Evolutionary conservation across 1,284 basidiomycete species (phyloP).

Genomic region (Phellopilus nigrolimitatus): DNA sequence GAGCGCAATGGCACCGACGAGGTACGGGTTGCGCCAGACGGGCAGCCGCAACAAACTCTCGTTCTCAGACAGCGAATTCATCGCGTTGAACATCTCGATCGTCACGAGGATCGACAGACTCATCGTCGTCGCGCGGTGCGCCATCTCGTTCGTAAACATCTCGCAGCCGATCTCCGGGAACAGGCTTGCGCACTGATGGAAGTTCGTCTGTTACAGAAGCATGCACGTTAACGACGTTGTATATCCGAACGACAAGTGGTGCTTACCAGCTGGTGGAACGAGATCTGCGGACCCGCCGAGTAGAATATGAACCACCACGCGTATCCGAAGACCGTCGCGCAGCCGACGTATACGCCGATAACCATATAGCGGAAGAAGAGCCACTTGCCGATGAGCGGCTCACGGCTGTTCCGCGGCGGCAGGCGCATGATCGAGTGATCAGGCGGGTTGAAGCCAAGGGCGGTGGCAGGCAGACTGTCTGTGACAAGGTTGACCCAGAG

Average conservation of each 20-base stretch:
- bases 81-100: constrained; percentile 99
- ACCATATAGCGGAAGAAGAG: constrained; percentile 94
- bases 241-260: constrained; percentile 1
- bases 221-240: constrained; percentile 4
- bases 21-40: constrained; percentile 90
- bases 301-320: constrained; percentile 99
- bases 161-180: constrained; percentile 91
- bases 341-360: constrained; percentile 91
- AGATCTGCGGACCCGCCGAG: constrained; percentile 84
- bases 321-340: constrained; percentile 93
- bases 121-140: constrained; percentile 90
- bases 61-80: constrained; percentile 98
- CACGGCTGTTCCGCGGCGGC: constrained; percentile 82
- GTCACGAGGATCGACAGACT: constrained; percentile 91
- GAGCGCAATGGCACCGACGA: constrained; percentile 82
- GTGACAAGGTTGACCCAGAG: constrained; percentile 97
- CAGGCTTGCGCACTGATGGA: constrained; percentile 79
- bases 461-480: constrained; percentile 96
- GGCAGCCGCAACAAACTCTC: constrained; percentile 88
- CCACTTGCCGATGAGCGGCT: constrained; percentile 91
- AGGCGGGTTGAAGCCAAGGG: constrained; percentile 95
- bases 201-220: constrained; percentile 66
- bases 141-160: constrained; percentile 87
- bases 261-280: constrained; percentile 87
- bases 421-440: constrained; percentile 96